Percentiles rank a stretch among this genome's conserved stretches.
These are phyloP conservation scores for Aureobasidium zeae DNA, from an alignment of 2,329 filamentous ascomycete species.

Conservation along the genomic window DNA sequence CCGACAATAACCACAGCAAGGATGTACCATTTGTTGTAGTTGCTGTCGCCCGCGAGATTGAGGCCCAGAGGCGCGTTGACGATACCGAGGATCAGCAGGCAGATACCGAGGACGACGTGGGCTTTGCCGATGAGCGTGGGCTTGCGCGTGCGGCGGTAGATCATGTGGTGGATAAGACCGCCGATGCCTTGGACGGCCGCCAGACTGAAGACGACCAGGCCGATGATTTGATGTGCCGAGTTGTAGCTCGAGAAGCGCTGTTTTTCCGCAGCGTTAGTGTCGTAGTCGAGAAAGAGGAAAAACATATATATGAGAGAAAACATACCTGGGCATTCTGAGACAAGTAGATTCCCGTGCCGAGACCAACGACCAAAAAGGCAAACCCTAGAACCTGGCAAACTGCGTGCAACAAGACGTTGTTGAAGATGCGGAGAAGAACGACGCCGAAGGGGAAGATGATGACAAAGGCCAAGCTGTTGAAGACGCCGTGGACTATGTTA, in stretches of 20 bases:
- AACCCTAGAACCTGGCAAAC: conserved; percentile 32
- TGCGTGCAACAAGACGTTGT: conserved; percentile 35
- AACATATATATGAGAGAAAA: neutral
- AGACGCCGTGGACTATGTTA: conserved; percentile 24
- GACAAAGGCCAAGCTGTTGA: conserved; percentile 31
- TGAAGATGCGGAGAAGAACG: conserved; percentile 31
- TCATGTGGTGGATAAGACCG: conserved; percentile 33
- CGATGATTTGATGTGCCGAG: conserved; percentile 40
- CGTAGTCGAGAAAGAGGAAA: too few species aligned
- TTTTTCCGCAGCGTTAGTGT: too few species aligned
- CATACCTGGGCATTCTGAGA: conserved; percentile 35
- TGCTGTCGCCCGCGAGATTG: conserved; percentile 44
- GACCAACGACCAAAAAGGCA: conserved; percentile 31
- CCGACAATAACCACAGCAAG: conserved; percentile 39
- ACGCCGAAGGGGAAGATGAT: conserved; percentile 30
- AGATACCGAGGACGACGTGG: conserved; percentile 50
- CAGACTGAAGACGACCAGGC: conserved; percentile 32
- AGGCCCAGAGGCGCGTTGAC: conserved; percentile 53
- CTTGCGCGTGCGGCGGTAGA: conserved; percentile 21
- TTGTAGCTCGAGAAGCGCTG: too few species aligned
- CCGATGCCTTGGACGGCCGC: conserved; percentile 31
- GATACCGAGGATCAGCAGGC: conserved; percentile 45
- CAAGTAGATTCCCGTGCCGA: conserved; percentile 35
- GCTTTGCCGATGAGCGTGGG: conserved; percentile 45
- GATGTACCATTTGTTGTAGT: conserved; percentile 41